These are phyloP conservation scores for Fagopyrum homotropicum DNA, from an alignment of 148 eudicot species.

Conservation along the genomic window DNA sequence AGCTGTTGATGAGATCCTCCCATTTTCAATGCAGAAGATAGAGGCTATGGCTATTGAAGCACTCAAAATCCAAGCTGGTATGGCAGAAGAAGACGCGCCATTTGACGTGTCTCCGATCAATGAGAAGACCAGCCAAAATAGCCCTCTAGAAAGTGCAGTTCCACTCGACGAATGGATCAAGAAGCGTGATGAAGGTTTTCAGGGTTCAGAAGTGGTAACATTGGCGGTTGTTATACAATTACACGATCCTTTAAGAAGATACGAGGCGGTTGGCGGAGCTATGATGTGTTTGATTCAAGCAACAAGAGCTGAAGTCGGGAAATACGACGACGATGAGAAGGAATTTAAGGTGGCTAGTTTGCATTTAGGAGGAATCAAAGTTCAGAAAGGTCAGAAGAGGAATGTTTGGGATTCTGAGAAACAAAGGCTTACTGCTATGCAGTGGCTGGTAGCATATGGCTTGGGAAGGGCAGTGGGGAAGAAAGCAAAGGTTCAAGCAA, in stretches of 20 bases:
- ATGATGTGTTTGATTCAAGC: constrained; percentile 55
- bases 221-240: constrained; percentile 47
- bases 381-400: constrained; percentile 40
- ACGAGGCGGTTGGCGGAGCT: constrained; percentile 86
- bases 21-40: constrained; percentile 74
- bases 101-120: constrained; percentile 74
- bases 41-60: constrained; percentile 80
- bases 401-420: constrained; percentile 79
- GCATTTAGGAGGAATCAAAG: constrained; percentile 75
- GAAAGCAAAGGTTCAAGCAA: constrained; percentile 28
- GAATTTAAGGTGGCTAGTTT: constrained; percentile 53
- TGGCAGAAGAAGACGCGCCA: constrained; percentile 70
- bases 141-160: constrained; percentile 46
- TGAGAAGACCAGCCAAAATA: constrained; percentile 25
- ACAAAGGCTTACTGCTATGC: constrained; percentile 81
- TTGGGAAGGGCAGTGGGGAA: constrained; percentile 50
- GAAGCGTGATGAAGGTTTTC: constrained; percentile 10
- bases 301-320: constrained; percentile 18
- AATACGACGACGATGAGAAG: constrained; percentile 27
- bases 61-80: constrained; percentile 73
- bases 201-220: constrained; percentile 23
- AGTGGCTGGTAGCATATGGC: constrained; percentile 76
- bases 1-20: constrained; percentile 59
- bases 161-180: constrained; percentile 77
- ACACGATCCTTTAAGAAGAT: constrained; percentile 81